A percentile compares a stretch with the other conserved stretches of the same genome.
phyloP scores from a whole-genome alignment of 140 eudicot genomes.

The Stevia rebaudiana region DNA sequence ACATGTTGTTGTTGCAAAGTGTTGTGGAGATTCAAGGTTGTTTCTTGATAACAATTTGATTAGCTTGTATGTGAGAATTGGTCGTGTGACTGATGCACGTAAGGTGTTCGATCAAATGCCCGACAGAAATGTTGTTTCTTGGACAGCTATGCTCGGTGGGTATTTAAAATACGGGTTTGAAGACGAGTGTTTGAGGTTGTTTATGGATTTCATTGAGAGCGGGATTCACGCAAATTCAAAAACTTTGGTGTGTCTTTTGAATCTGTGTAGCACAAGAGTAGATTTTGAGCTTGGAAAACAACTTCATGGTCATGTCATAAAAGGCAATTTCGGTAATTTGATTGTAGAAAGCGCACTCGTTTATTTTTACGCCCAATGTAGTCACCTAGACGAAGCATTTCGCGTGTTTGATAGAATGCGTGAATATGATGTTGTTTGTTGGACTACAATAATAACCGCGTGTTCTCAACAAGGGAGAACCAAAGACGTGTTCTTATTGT shows the following conservation, averaged over 20 bases:
- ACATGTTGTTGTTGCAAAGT: constrained; percentile 43
- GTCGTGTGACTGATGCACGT: constrained; percentile 46
- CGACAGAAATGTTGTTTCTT: constrained; percentile 67
- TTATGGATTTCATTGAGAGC: constrained; percentile 39
- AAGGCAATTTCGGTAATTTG: constrained; percentile 45
- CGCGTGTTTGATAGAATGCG: constrained; percentile 47
- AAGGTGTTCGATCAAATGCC: constrained; percentile 71
- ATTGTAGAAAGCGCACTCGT: constrained; percentile 55
- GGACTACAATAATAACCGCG: constrained; percentile 85
- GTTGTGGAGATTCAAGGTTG: constrained; percentile 15
- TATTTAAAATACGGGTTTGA: constrained; percentile 53
- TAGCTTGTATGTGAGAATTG: constrained; percentile 42
- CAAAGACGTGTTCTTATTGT: constrained; percentile 43
- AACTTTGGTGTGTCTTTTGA: constrained; percentile 59
- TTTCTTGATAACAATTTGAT: constrained; percentile 63
- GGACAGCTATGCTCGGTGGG: constrained; percentile 90
- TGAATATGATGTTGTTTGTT: constrained; percentile 59
- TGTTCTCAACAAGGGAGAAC: constrained; percentile 63
- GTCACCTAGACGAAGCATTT: constrained; percentile 46
- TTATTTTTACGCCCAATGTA: constrained; percentile 63
- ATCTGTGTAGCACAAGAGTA: constrained; percentile 47
- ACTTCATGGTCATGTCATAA: constrained; percentile 52
- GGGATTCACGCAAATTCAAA: constrained; percentile 46
- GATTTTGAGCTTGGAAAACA: constrained; percentile 63
- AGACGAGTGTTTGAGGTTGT: constrained; percentile 42